Base-by-base conservation (phyloP, 1,284 basidiomycete species). In the Hypsizygus ulmarius region DNA sequence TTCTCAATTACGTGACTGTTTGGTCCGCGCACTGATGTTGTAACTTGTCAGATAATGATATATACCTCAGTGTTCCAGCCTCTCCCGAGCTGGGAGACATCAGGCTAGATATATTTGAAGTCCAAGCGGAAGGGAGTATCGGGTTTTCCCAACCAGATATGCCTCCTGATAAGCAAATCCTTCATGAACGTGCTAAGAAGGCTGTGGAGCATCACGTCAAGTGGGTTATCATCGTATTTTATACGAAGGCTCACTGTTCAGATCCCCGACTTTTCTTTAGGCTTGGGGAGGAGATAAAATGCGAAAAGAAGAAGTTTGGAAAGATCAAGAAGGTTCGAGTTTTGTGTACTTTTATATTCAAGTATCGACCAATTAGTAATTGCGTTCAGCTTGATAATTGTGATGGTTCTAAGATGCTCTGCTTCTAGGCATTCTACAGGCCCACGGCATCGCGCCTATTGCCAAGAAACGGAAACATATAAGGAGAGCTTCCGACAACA, bases 181-280 rank as follows among this genome's bases (percentile, higher is more conserved):
- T 50, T 29, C 49, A 50, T 28, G 49, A 50, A 32, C 39, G 39
- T 8, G 37, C 49, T 10, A 50, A 50, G 34, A 50, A 45, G 27
- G 43, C 15, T 9, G 14, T 35, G 15, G 44, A 27, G n/a, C 49
- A 46, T 32, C 29, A 43, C 25, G 43, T 45, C 39, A 50, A 39
- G 43, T 42, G 8, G 38, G 43, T 19, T 39, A 3, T n/a, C 19
- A 11, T 18, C 15, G n/a, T 27, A 5, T 7, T 2, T 6, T 16
- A 7, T n/a, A 2, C 7, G 7, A 25, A 25, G 21, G 7, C 21
- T 25, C 7, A 38, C 38, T n/a, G 16, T 29, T 27, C 7, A 11
- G 4, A 7, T 11, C 9, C 34, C 6, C 6, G 30, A 16, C 6
- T 21, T 1, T 6, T 39, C 14, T 19, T 21, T 15, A 50, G 43